A percentile compares a stretch with the other conserved stretches of the same genome.
Conservation (phyloP, 192 early-diverging fungal genomes). For the Funneliformis mosseae region DNA sequence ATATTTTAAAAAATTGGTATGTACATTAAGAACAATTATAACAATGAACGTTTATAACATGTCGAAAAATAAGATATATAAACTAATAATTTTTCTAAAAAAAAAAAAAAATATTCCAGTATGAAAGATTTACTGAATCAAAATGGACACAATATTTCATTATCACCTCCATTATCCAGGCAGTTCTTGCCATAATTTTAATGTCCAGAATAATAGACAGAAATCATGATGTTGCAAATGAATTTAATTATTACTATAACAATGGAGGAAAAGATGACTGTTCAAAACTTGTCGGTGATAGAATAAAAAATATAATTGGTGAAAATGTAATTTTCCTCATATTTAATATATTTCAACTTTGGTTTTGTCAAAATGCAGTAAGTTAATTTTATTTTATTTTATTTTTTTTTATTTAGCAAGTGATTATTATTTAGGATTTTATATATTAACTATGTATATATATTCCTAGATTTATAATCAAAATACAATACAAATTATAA, state of each 20-base stretch:
- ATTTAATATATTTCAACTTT: conserved; percentile 14
- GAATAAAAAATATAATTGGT: conserved; percentile 9
- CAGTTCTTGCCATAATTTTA: conserved; percentile 5
- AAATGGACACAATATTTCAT: conserved; percentile 18
- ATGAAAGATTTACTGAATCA: background rate
- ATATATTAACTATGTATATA: background rate
- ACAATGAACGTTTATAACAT: too few relatives aligned
- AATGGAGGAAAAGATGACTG: background rate
- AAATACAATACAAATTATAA: conserved; percentile 29
- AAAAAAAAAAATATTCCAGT: too few relatives aligned
- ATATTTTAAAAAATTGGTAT: background rate
- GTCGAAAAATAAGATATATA: too few relatives aligned
- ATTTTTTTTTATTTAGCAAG: too few relatives aligned
- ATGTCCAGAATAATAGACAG: background rate
- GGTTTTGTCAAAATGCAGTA: conserved; percentile 15
- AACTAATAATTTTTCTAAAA: too few relatives aligned
- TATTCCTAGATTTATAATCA: conserved; percentile 16
- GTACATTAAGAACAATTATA: background rate
- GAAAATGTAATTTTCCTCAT: conserved; percentile 10
- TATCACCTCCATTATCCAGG: conserved; percentile 4
- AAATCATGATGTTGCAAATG: background rate
- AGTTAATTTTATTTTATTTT: too few relatives aligned
- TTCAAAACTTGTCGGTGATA: too few relatives aligned
- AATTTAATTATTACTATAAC: background rate
- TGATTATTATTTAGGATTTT: too few relatives aligned